Evolutionary conservation across 441 rosid species (phyloP).

Genomic region (Cnidoscolus chayamansa): DNA sequence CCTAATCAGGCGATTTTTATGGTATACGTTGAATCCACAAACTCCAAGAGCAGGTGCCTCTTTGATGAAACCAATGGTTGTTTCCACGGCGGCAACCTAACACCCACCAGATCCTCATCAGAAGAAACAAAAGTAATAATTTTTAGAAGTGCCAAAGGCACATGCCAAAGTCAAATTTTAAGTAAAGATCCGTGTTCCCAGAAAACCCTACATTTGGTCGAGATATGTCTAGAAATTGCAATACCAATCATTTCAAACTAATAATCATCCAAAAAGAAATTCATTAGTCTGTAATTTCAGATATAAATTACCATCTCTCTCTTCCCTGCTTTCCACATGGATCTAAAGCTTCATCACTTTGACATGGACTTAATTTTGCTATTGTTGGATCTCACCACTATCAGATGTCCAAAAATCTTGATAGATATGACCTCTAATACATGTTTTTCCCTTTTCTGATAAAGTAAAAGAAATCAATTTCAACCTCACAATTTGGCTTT

Average conservation of each 20-base stretch:
- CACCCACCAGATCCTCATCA: slow-evolving; percentile 22
- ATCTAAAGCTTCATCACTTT: too few species aligned
- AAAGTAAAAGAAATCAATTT: too few species aligned
- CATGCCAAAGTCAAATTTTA: neutral
- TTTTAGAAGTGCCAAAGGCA: neutral
- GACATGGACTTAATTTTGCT: too few species aligned
- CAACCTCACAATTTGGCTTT: too few species aligned
- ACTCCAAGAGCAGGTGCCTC: slow-evolving; percentile 61
- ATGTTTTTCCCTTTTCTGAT: too few species aligned
- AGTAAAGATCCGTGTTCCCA: neutral
- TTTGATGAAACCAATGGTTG: slow-evolving; percentile 78
- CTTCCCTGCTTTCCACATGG: too few species aligned
- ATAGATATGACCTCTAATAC: too few species aligned
- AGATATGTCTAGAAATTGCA: neutral
- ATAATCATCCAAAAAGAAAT: neutral
- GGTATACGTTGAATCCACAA: slow-evolving; percentile 80
- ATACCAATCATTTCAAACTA: neutral
- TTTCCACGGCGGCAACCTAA: slow-evolving; percentile 55
- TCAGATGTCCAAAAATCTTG: too few species aligned
- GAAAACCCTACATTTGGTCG: neutral
- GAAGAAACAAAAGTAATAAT: slow-evolving; percentile 6
- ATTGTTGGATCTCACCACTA: too few species aligned
- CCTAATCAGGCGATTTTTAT: slow-evolving; percentile 91
- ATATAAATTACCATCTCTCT: too few species aligned
- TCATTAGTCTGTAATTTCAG: neutral